Percentiles rank a stretch among this genome's conserved stretches.
Evolutionary conservation across 2,329 filamentous ascomycete species (phyloP).

Genomic region (Fusarium mexicanum): DNA sequence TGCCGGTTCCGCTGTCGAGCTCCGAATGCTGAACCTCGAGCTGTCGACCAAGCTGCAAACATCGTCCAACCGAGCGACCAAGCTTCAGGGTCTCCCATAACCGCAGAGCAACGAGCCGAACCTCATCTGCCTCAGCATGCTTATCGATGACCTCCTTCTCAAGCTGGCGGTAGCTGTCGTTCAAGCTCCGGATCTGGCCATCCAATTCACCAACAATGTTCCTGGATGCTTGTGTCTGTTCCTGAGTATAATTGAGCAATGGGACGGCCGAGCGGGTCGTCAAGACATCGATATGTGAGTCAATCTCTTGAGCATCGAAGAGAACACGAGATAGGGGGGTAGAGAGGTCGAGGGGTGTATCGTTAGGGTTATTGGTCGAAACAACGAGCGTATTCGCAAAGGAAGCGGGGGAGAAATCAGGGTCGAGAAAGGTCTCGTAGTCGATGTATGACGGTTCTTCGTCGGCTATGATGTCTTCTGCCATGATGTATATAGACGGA

Average conservation of each 20-base stretch:
- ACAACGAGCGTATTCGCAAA: conserved; percentile 93
- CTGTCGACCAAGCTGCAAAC: conserved; percentile 83
- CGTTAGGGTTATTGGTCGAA: conserved; percentile 89
- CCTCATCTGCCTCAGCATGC: conserved; percentile 86
- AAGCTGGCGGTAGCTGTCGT: conserved; percentile 84
- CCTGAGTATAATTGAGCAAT: conserved; percentile 79
- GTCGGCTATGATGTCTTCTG: conserved; percentile 26
- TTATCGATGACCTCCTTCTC: conserved; percentile 88
- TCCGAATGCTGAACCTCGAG: conserved; percentile 87
- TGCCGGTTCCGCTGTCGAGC: conserved; percentile 53
- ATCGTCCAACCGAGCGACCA: conserved; percentile 79
- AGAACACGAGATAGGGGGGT: conserved; percentile 93
- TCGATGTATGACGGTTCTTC: conserved; percentile 89
- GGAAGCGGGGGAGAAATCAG: conserved; percentile 79
- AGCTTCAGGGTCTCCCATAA: conserved; percentile 84
- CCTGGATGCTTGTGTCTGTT: conserved; percentile 77
- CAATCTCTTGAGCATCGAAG: conserved; percentile 96
- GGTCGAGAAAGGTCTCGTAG: conserved; percentile 89
- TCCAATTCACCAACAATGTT: conserved; percentile 81
- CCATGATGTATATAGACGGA: conserved; percentile 3
- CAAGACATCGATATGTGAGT: conserved; percentile 91
- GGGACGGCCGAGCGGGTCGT: conserved; percentile 86
- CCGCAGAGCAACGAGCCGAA: conserved; percentile 78
- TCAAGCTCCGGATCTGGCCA: conserved; percentile 80
- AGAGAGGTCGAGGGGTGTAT: conserved; percentile 89